phyloP scores from a whole-genome alignment of 371 early-diverging fungal species.

The Smittium mucronatum region DNA sequence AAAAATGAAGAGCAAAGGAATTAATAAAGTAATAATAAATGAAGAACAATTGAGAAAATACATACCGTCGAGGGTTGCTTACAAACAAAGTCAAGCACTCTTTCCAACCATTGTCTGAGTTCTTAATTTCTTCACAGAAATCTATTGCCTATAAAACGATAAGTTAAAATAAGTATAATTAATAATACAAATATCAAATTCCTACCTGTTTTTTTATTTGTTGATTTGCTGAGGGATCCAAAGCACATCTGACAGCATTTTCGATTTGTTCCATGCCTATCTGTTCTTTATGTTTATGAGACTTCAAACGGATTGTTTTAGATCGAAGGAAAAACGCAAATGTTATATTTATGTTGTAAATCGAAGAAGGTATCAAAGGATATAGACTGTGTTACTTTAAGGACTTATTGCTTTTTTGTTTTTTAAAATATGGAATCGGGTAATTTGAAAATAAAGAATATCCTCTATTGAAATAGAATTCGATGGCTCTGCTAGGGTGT shows the following conservation, averaged over 20 bases:
- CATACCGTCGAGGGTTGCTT: conserved; percentile 31
- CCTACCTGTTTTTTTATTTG: conserved; percentile 60
- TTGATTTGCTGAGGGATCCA: conserved; percentile 54
- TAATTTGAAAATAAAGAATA: too few relatives aligned
- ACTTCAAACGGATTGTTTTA: too few relatives aligned
- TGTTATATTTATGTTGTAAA: too few relatives aligned
- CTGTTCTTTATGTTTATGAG: too few relatives aligned
- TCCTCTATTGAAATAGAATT: too few relatives aligned
- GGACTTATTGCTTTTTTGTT: too few relatives aligned
- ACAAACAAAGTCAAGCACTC: conserved; percentile 66
- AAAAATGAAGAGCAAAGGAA: too few relatives aligned
- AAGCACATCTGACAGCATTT: conserved; percentile 69
- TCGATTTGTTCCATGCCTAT: conserved; percentile 79
- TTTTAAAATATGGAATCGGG: too few relatives aligned
- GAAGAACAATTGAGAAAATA: not conserved
- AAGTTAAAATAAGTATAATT: not conserved
- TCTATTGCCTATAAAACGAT: conserved; percentile 54
- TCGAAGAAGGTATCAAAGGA: too few relatives aligned
- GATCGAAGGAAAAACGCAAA: too few relatives aligned
- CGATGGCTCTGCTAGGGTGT: too few relatives aligned
- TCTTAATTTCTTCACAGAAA: conserved; percentile 71
- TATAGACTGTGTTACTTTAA: too few relatives aligned
- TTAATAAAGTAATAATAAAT: not conserved
- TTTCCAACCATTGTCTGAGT: conserved; percentile 73
- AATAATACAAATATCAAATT: conserved; percentile 5